Evolutionary conservation across 2,329 filamentous ascomycete genomes (phyloP), one percentile per base, ranked within the genome.

Genomic region (Colletotrichum spaethianum): DNA sequence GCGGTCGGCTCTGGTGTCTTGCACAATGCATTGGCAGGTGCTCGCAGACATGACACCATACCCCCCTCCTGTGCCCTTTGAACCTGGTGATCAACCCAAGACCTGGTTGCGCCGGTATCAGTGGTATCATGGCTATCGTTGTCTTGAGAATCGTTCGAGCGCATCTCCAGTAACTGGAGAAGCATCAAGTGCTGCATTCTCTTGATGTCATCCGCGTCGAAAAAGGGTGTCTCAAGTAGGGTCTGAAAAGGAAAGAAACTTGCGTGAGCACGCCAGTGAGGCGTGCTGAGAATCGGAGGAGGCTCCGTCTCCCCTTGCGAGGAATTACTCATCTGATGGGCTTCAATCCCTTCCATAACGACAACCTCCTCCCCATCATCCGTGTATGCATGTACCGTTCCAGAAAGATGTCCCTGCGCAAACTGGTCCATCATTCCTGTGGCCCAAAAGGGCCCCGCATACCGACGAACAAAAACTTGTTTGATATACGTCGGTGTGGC

Each of bases 201-300:
- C 12, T 14, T 38, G 36, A 38, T 38, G 36, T 38, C 36, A 14
- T 38, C 36, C 36, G 36, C 36, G 36, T 38, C 36, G 36, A 38
- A 38, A 9, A 38, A 38, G 9, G 12, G 36, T 5, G 36, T 38
- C 36, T 38, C 36, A 38, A 2, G 36, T 38, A 38, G 36, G 12
- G 44, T 62, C 42, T 62, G 31, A 23, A 62, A 62, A 16, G 44
- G 44, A 18, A 50, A 62, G 59, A 62, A 62, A 44, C 59, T 50
- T 36, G 59, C 59, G 44, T 62, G 59, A 3, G 26, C 11, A 62
- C 44, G 20, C 59, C 59, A 62, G 28, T 50, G 59, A 50, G 59
- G 26, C 18, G 59, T 48, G 28, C 59, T 62, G 44, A 62, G 26
- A 23, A 62, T 50, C 1, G 59, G 44, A 50, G 31, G 42, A 18